Percentiles rank a stretch among this genome's conserved stretches.
These are phyloP conservation scores for Penicilliopsis zonata DNA, from an alignment of 495 filamentous ascomycete genomes.

Conservation along the genomic window DNA sequence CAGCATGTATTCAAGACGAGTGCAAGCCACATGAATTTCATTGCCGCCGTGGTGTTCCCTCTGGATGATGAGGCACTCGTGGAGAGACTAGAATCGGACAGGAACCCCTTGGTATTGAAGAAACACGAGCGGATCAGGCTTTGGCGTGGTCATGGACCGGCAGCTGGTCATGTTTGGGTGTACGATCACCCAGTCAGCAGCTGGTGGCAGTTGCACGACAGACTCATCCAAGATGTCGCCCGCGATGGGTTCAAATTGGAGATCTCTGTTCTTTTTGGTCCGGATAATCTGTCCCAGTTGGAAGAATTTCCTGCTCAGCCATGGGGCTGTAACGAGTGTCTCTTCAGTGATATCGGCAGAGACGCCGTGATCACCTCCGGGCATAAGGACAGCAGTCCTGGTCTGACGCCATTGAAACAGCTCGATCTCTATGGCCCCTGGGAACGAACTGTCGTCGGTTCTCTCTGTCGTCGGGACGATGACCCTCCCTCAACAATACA, in stretches of 20 bases:
- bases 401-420: not conserved
- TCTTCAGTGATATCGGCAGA: not conserved
- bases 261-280: not conserved
- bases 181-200: not conserved
- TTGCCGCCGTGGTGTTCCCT: not conserved
- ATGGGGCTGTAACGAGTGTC: not conserved
- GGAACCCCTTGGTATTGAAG: not conserved
- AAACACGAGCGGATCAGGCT: not conserved
- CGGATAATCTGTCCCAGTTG: not conserved
- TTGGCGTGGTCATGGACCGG: not conserved
- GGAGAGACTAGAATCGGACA: not conserved
- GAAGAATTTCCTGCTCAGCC: not conserved
- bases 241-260: conserved; percentile 1
- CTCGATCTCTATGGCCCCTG: not conserved
- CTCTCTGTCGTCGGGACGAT: not conserved
- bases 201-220: not conserved
- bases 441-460: not conserved
- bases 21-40: not conserved
- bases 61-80: not conserved
- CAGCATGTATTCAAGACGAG: not conserved
- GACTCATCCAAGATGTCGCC: not conserved
- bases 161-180: conserved; percentile 1
- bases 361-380: not conserved
- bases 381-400: not conserved
- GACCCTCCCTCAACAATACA: not conserved